Evolutionary conservation across 2,329 filamentous ascomycete genomes (phyloP).

Genomic region (Trichophyton simii): DNA sequence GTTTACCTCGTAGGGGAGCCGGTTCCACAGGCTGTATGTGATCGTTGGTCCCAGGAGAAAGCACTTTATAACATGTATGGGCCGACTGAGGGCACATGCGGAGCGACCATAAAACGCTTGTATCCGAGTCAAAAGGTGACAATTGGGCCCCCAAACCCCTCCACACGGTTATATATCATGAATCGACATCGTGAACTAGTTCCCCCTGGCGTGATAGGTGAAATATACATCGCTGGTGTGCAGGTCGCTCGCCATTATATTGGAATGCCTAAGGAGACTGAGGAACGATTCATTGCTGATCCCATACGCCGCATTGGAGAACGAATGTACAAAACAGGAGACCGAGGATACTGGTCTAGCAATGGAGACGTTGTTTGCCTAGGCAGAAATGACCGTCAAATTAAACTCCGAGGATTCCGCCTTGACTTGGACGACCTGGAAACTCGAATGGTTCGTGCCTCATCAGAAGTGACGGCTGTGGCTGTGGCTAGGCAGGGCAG

Average conservation of each 20-base stretch:
- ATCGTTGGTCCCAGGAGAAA: not conserved
- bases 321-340: not conserved
- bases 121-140: conserved; percentile 38
- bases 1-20: not conserved
- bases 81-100: conserved; percentile 12
- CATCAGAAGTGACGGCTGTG: not conserved
- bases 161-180: conserved; percentile 58
- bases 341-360: not conserved
- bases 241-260: conserved; percentile 65
- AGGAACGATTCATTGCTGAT: conserved; percentile 56
- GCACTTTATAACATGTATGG: conserved; percentile 5
- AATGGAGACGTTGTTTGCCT: not conserved
- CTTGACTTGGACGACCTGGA: not conserved
- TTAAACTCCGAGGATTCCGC: not conserved
- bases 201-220: conserved; percentile 50
- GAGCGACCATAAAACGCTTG: conserved; percentile 36
- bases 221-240: conserved; percentile 63
- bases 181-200: conserved; percentile 56
- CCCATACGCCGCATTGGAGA: conserved; percentile 23
- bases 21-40: not conserved
- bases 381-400: not conserved
- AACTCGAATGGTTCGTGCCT: not conserved
- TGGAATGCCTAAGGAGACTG: conserved; percentile 66
- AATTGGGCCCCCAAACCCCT: conserved; percentile 58
- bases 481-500: not conserved